These are phyloP conservation scores for Cucurbita moschata DNA, from an alignment of 306 rosid genomes.

Conservation along the genomic window DNA sequence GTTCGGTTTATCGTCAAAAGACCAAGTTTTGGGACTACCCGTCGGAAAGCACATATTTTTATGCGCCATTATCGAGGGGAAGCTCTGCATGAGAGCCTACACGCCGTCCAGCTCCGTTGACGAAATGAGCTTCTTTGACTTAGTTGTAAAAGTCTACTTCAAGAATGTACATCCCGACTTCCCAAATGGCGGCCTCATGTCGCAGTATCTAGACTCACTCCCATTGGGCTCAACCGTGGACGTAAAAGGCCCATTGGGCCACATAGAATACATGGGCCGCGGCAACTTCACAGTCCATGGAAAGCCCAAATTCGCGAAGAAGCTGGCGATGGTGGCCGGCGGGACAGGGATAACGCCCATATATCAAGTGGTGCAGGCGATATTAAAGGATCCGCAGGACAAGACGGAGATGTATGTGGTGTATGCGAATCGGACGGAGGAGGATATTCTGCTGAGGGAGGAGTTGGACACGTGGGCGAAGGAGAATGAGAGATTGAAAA, in stretches of 20 bases:
- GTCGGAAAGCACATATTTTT: conserved; percentile 67
- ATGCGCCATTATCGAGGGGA: conserved; percentile 37
- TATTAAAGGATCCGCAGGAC: conserved; percentile 54
- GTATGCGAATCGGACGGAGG: conserved; percentile 57
- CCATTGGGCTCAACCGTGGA: conserved; percentile 34
- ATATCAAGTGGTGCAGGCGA: conserved; percentile 61
- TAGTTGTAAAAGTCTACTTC: conserved; percentile 60
- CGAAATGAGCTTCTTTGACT: conserved; percentile 50
- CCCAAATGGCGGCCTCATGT: conserved; percentile 68
- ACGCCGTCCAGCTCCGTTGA: conserved; percentile 52
- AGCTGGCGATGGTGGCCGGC: conserved; percentile 61
- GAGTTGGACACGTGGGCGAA: conserved; percentile 62
- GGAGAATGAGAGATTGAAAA: conserved; percentile 31
- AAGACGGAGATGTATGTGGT: conserved; percentile 55
- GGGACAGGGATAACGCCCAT: conserved; percentile 87
- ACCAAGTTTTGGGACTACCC: conserved; percentile 46
- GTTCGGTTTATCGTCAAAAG: conserved; percentile 41
- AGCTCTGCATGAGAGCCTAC: conserved; percentile 84
- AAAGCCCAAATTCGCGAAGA: conserved; percentile 33
- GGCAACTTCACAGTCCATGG: conserved; percentile 49
- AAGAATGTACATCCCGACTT: conserved; percentile 51
- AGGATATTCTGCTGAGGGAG: conserved; percentile 58
- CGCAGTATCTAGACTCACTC: conserved; percentile 51
- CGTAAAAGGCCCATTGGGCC: conserved; percentile 75
- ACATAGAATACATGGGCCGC: conserved; percentile 53